Percentiles rank a stretch among this genome's conserved stretches.
Evolutionary conservation across 306 rosid species (phyloP).

Genomic region (Medicago lupulina): DNA sequence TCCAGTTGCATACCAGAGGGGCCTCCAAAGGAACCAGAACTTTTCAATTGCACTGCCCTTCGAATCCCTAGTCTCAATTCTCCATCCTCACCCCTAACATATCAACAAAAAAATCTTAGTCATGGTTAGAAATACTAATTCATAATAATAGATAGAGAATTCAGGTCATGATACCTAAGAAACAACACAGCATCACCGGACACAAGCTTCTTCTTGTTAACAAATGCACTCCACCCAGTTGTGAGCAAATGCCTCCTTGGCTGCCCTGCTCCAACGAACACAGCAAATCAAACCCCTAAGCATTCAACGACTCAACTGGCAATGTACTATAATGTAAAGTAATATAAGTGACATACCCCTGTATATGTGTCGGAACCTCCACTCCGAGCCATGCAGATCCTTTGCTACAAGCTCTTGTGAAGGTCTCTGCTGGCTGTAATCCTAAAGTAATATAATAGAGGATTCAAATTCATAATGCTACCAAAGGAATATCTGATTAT

Average conservation of each 20-base stretch:
- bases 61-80: slow-evolving; percentile 89
- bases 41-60: slow-evolving; percentile 83
- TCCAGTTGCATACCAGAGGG: slow-evolving; percentile 63
- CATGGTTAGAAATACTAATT: not conserved
- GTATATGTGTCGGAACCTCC: slow-evolving; percentile 95
- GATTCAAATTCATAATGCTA: slow-evolving; percentile 22
- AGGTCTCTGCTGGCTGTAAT: slow-evolving; percentile 90
- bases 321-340: not conserved
- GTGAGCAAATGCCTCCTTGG: slow-evolving; percentile 99
- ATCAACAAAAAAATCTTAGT: slow-evolving; percentile 21
- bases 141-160: not conserved
- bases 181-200: slow-evolving; percentile 99
- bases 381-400: slow-evolving; percentile 91
- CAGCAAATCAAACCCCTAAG: not conserved
- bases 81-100: slow-evolving; percentile 84
- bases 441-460: slow-evolving; percentile 55
- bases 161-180: slow-evolving; percentile 64
- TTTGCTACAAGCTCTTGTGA: slow-evolving; percentile 97
- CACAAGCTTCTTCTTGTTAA: slow-evolving; percentile 95
- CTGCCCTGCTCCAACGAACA: slow-evolving; percentile 69
- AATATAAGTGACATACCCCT: slow-evolving; percentile 60
- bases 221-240: slow-evolving; percentile 99
- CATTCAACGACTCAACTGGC: too few species aligned
- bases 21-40: slow-evolving; percentile 53
- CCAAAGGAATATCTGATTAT: not conserved